phyloP scores from a whole-genome alignment of 2,329 filamentous ascomycete genomes.

The Trichoderma koningiopsis region DNA sequence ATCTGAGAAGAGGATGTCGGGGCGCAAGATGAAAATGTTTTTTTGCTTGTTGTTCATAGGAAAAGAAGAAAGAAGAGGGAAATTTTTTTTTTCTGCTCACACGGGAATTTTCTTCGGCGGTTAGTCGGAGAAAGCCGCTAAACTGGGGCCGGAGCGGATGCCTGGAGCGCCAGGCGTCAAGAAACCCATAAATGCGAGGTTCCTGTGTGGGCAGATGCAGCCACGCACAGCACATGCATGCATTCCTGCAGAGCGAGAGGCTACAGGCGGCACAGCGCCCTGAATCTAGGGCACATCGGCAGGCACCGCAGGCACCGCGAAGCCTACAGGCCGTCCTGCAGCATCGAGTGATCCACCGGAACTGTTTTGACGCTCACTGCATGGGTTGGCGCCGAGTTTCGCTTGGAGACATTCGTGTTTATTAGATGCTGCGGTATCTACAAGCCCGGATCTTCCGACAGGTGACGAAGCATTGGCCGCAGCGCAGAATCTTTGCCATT shows the following conservation, averaged over 20 bases:
- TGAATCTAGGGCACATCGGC: conserved; percentile 7
- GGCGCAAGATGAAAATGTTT: neutral
- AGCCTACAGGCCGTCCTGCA: conserved; percentile 8
- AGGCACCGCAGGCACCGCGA: conserved; percentile 1
- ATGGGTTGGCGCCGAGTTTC: neutral
- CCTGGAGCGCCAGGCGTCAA: conserved; percentile 37
- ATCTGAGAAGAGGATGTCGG: neutral
- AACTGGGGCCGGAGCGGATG: conserved; percentile 27
- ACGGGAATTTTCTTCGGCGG: conserved; percentile 9
- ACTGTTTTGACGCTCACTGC: neutral
- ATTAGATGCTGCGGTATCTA: neutral
- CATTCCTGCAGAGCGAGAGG: neutral
- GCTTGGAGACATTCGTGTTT: neutral
- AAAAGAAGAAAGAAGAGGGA: conserved; percentile 6
- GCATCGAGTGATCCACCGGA: neutral
- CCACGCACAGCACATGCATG: neutral
- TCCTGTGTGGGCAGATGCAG: conserved; percentile 10
- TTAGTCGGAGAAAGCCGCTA: conserved; percentile 19
- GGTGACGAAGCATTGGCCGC: neutral
- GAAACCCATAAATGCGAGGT: neutral
- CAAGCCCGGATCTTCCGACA: conserved; percentile 14
- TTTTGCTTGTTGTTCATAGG: conserved; percentile 3
- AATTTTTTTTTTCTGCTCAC: conserved; percentile 16
- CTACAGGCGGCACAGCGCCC: conserved; percentile 15
- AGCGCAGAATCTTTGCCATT: too few relatives aligned